Base-by-base conservation (phyloP, 441 rosid species). In the Adansonia grandidieri region DNA sequence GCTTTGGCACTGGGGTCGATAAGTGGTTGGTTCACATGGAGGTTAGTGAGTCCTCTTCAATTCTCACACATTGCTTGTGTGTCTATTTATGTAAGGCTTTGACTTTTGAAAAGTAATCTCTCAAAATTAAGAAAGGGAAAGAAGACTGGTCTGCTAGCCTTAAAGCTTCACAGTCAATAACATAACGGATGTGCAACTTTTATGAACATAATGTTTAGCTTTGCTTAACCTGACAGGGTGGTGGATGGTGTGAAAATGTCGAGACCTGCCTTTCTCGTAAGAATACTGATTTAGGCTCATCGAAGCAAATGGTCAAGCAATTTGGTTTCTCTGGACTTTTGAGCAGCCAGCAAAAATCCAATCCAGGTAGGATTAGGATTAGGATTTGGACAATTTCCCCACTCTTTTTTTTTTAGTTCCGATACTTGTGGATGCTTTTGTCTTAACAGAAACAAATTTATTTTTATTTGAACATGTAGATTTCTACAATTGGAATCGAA, bases 401-500 rank as follows among this genome's bases (percentile, higher is more conserved):
- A 37, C 42, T 9, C 11, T 50, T 0, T 28, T 17, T 13, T 0
- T 19, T 47, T 17, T n/a, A 24, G 17, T 17, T 15, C 48, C 64
- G 42, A 37, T 37, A 37, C 75, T 8, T 7, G 0, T 2, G n/a
- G 60, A 40, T 47, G 14, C 14, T 76, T 56, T 60, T 76, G 14
- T 24, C 24, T 11, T 10, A 54, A 48, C 53, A 13, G 20, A 14
- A 47, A 37, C 42, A 37, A 37, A 37, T 37, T 37, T 37, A 37
- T 53, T 56, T 72, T 40, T 48, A 13, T 61, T 44, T 75, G 64
- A 57, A 73, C 73, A 10, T 67, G 65, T 73, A 96, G 99, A 94
- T 73, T 92, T 91, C 80, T 89, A 90, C 81, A 92, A 94, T 70
- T 96, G 98, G 99, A 96, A 96, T 61, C 86, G 96, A 82, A 87